Evolutionary conservation across 2,329 filamentous ascomycete genomes (phyloP), one percentile per base, ranked within the genome.

Genomic region (Furcasterigmium furcatum): DNA sequence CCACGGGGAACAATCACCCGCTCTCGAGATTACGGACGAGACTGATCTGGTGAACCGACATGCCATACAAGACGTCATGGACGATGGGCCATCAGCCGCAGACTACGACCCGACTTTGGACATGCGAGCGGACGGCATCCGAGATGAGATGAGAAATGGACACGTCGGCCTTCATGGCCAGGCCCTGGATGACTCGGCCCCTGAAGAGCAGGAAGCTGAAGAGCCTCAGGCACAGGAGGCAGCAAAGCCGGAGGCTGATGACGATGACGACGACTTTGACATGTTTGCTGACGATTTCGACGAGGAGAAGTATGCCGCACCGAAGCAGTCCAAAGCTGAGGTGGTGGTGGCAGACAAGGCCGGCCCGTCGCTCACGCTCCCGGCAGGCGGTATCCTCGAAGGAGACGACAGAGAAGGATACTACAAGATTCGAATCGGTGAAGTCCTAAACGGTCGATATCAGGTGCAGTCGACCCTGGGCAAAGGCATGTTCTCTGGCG

Each of bases 321-420:
- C 74, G 25, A 74, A 76, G 43, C 53, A 62, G 20, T 61, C 68
- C 4, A 66, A 64, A 50, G 63, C 62, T 21, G 53, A 56, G 8
- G 22, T 25, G 20, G 64, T 65, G 43, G 62, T 65, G 8, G 70
- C 74, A 20, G 73, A 74, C 18, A 72, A 73, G 36, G 71, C 75
- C 38, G 71, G 72, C 10, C 71, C 72, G 2, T 48, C 66, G 16
- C 55, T 68, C 21, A 21, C n/a, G 13, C 41, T 21, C 14, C 64
- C 64, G 79, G 82, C 70, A 63, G 84, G 84, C 51, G 88, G 85
- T 51, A 88, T 92, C 64, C 80, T 96, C 43, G 92, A 97, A 59
- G 92, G 95, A 48, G 91, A 95, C 60, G 94, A 97, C 61, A 84
- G 87, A 43, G 91, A 99, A 59, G 94, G 92, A 6, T 97, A 97